Percentiles rank a stretch among this genome's conserved stretches.
Conservation (phyloP, 164 flowering plant species). For the Vitis labrusca region DNA sequence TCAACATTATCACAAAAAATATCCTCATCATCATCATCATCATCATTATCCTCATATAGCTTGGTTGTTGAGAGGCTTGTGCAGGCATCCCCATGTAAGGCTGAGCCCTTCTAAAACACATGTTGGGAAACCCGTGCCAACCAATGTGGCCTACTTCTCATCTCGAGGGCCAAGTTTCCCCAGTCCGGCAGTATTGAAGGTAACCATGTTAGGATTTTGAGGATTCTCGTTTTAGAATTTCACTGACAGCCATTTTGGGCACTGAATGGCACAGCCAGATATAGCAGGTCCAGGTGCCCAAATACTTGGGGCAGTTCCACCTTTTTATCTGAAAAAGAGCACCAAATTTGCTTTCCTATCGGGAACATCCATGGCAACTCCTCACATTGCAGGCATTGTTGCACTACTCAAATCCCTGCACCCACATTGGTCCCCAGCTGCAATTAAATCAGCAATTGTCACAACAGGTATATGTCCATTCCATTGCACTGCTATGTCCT, state of each 20-base stretch:
- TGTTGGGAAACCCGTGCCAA: constrained; percentile 13
- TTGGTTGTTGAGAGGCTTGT: not conserved
- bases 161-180: constrained; percentile 28
- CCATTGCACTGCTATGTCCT: too few species aligned
- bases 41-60: too few species aligned
- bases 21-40: not conserved
- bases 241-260: too few species aligned
- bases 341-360: not conserved
- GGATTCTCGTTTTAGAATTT: too few species aligned
- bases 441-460: constrained; percentile 27
- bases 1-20: not conserved
- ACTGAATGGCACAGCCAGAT: constrained; percentile 18
- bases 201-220: not conserved
- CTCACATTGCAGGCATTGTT: constrained; percentile 29
- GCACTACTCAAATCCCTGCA: constrained; percentile 25
- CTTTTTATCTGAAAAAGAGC: not conserved
- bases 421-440: constrained; percentile 35
- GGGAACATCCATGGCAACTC: constrained; percentile 37
- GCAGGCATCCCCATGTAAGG: constrained; percentile 6
- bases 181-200: constrained; percentile 23
- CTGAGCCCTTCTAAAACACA: not conserved
- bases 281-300: constrained; percentile 27
- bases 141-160: constrained; percentile 24
- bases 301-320: constrained; percentile 18
- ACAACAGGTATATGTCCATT: constrained; percentile 24